phyloP scores from a whole-genome alignment of 2,329 filamentous ascomycete species.

The Cercospora sesami region DNA sequence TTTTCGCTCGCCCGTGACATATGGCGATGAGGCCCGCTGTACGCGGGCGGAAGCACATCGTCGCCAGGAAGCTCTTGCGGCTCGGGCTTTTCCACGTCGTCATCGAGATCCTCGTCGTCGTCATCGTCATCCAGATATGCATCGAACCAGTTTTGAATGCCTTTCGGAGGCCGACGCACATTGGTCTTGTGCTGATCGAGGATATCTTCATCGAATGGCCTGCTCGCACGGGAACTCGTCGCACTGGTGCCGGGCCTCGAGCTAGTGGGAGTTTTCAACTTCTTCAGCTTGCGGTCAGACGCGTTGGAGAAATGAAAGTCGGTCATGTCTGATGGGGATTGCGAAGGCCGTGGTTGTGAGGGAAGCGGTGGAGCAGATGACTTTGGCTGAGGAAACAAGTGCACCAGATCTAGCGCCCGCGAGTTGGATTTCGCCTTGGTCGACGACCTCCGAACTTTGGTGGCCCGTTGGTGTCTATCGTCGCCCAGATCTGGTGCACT shows the following conservation, averaged over 20 bases:
- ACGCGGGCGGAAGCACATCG: slow-evolving; percentile 26
- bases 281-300: slow-evolving; percentile 9
- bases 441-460: slow-evolving; percentile 21
- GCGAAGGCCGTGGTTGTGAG: slow-evolving; percentile 44
- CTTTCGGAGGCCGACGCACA: slow-evolving; percentile 49
- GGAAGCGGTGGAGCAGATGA: slow-evolving; percentile 34
- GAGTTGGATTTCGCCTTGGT: slow-evolving; percentile 7
- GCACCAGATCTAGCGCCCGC: slow-evolving; percentile 43
- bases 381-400: slow-evolving; percentile 42
- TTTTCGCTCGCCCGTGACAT: slow-evolving; percentile 18
- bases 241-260: slow-evolving; percentile 18
- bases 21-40: slow-evolving; percentile 16
- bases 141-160: slow-evolving; percentile 55
- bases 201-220: slow-evolving; percentile 40
- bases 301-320: slow-evolving; percentile 20
- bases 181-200: slow-evolving; percentile 51
- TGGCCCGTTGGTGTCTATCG: slow-evolving; percentile 14
- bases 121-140: slow-evolving; percentile 38
- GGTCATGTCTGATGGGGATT: slow-evolving; percentile 45
- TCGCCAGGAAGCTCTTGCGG: slow-evolving; percentile 30
- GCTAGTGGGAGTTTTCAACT: slow-evolving; percentile 6
- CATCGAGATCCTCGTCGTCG: slow-evolving; percentile 26
- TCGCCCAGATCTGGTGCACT: slow-evolving; percentile 9
- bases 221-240: slow-evolving; percentile 10
- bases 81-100: slow-evolving; percentile 16